Evolutionary conservation across 2,329 filamentous ascomycete genomes (phyloP), one percentile per base, ranked within the genome.

Genomic region (Microsporum canis): DNA sequence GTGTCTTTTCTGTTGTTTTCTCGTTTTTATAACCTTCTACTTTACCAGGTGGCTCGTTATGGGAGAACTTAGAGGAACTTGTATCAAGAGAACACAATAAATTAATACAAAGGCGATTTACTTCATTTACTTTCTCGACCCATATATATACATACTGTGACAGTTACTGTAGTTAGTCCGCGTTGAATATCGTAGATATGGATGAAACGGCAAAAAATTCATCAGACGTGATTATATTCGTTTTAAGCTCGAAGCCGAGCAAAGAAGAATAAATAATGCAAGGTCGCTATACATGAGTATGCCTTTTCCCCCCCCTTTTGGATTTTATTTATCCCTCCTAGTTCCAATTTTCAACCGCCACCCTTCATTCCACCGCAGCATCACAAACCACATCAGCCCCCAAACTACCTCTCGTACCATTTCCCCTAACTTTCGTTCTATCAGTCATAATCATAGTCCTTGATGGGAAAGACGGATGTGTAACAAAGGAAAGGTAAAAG

Each of bases 51-150:
- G 51, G 51, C 31, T 34, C 17, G 29, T 55, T 55, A 55, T 10
- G 14, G 33, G 31, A 36, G 12, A 36, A 7, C 17, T 12, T 43
- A n/a, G 17, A 55, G 51, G 36, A 36, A 55, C 51, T 36, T 55
- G 51, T 55, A 55, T 55, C 51, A 55, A 55, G 51, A 34, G 43
- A 47, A 23, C 17, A 43, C 39, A n/a, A 43, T 33, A 55, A 36
- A 55, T 34, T 36, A 55, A 55, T 55, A 55, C 51, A n/a, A 34
- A 55, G 33, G 51, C 51, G 51, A 55, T 36, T 36, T 55, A 53
- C 33, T 34, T 38, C 33, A 34, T n/a, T 34, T 31, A n/a, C 5
- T 31, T 14, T 29, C 14, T 55, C 36, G 31, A 47, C 4, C 23
- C n/a, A 7, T 17, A 36, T 10, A 36, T 36, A 36, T 36, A 36